Evolutionary conservation across 805 yeast genomes (phyloP).

Genomic region (Kodamaea sagamina): DNA sequence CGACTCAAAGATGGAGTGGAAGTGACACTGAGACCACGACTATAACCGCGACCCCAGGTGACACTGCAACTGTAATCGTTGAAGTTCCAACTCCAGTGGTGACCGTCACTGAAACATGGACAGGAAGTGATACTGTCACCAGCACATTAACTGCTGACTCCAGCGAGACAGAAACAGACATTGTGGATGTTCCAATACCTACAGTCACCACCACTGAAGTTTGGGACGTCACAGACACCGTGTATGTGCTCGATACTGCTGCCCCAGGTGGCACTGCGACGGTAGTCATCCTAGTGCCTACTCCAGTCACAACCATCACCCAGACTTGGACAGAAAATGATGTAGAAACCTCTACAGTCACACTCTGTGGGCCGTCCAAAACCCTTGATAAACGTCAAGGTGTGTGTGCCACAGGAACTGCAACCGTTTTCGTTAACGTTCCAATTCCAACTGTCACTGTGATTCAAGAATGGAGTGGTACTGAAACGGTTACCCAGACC

Average conservation of each 20-base stretch:
- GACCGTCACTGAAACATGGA: constrained; percentile 7
- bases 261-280: constrained; percentile 16
- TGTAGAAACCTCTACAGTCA: too few species aligned
- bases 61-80: constrained; percentile 17
- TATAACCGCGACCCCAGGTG: constrained; percentile 9
- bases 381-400: too few species aligned
- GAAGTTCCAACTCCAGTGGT: constrained; percentile 15
- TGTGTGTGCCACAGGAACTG: too few species aligned
- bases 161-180: constrained; percentile 6
- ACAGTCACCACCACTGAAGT: constrained; percentile 4
- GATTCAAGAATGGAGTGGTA: too few species aligned
- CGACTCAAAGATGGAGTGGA: neutral
- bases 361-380: too few species aligned
- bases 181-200: constrained; percentile 11
- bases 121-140: constrained; percentile 4
- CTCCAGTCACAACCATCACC: neutral
- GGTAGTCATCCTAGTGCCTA: constrained; percentile 11
- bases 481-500: neutral
- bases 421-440: too few species aligned
- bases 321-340: too few species aligned
- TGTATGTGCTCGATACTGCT: constrained; percentile 4
- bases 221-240: constrained; percentile 9
- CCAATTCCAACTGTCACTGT: too few species aligned
- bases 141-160: too few species aligned
- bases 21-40: constrained; percentile 6